Evolutionary conservation across 208 protist species (phyloP).

Genomic region (Leishmania arabica): DNA sequence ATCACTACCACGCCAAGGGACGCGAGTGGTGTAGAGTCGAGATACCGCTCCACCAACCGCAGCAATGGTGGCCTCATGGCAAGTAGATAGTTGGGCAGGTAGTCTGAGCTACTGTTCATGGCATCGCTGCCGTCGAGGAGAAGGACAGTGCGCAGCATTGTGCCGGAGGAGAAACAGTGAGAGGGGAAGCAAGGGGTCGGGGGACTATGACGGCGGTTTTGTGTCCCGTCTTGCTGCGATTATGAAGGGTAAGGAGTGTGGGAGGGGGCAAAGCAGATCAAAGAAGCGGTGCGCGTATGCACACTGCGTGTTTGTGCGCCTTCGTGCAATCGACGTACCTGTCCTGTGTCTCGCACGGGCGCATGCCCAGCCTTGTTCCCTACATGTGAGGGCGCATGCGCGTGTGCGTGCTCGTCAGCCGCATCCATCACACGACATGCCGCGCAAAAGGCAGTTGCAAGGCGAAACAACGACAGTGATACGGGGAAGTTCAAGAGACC

Average conservation of each 20-base stretch:
- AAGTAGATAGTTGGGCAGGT: slow-evolving; percentile 82
- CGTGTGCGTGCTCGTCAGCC: background rate
- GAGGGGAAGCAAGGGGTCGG: background rate
- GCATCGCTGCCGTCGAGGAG: slow-evolving; percentile 85
- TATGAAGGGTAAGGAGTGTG: background rate
- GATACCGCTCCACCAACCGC: slow-evolving; percentile 56
- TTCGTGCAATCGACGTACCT: background rate
- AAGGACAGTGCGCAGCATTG: slow-evolving; percentile 75
- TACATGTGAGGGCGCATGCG: background rate
- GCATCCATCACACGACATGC: background rate
- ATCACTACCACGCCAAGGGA: slow-evolving; percentile 80
- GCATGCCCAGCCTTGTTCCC: background rate
- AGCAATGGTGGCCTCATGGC: slow-evolving; percentile 69
- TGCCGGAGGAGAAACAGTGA: background rate
- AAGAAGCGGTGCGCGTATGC: background rate
- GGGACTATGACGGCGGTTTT: background rate
- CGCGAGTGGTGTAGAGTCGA: slow-evolving; percentile 73
- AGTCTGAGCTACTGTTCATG: slow-evolving; percentile 83
- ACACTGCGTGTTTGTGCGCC: background rate
- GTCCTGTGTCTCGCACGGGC: background rate
- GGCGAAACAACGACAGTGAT: no score
- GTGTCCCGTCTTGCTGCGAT: background rate
- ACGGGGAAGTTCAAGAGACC: background rate
- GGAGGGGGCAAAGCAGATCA: background rate
- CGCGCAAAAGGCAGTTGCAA: background rate